Percentiles rank a stretch among this genome's conserved stretches.
Conservation (phyloP, 768 basidiomycete genomes). For the Termitomyces sp. region DNA sequence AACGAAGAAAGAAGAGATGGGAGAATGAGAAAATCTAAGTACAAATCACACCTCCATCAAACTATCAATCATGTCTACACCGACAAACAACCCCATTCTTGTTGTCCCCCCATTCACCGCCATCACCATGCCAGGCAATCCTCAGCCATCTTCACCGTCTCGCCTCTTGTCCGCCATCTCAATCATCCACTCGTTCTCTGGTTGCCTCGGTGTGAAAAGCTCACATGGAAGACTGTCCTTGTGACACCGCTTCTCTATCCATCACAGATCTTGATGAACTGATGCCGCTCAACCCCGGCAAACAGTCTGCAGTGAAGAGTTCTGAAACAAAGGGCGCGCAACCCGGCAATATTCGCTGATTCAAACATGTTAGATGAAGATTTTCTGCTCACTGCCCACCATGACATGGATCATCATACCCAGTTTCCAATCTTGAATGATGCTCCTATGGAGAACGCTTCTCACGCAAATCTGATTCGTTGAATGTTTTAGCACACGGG, state of each 20-base stretch:
- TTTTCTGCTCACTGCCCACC: neutral
- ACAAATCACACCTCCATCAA: constrained; percentile 3
- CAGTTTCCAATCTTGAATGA: no score
- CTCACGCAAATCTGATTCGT: neutral
- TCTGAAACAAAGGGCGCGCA: neutral
- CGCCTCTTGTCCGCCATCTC: neutral
- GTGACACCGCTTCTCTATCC: neutral
- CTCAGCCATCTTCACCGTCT: neutral
- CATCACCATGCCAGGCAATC: no score
- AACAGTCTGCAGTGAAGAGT: neutral
- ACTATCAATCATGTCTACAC: constrained; percentile 3
- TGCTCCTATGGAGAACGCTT: neutral
- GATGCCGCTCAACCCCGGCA: neutral
- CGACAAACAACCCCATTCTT: neutral
- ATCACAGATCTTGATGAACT: neutral
- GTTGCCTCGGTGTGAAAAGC: neutral
- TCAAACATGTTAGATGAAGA: neutral
- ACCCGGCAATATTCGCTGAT: neutral
- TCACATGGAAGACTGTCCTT: neutral
- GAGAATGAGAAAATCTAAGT: constrained; percentile 1
- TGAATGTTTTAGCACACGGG: neutral
- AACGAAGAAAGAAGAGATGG: neutral
- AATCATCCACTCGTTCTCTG: neutral
- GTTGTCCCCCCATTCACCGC: no score
- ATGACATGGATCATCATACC: neutral